Evolutionary conservation across 176 grass and related monocot species (phyloP), one percentile per base, ranked within the genome.

Genomic region (Triticum aestivum): DNA sequence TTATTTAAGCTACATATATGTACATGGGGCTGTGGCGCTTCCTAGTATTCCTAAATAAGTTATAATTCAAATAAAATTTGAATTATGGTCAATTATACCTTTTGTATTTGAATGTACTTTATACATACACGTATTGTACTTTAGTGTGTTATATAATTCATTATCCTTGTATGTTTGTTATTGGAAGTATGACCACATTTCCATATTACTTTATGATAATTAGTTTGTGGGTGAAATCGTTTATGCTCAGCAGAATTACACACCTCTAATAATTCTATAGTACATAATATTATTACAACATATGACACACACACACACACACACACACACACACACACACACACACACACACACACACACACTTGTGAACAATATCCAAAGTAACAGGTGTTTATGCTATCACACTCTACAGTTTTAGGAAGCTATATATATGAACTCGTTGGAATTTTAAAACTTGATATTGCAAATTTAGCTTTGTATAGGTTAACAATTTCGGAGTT

Each of bases 201-300:
- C 23, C 72, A 49, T 49, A 51, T 51, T 51, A 29, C 23, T 27
- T 75, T 1, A 29, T 37, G 37, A 29, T 6, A 75, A 42, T 26
- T 47, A 3, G n/a, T 75, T 51, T 23, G 26, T 75, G 12, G n/a
- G 24, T 51, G 41, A 29, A 15, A 44, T 29, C 17, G 42, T 47
- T 49, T 51, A 12, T 27, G 6, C 63, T 41, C 41, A 70, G 35
- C 11, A 37, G 23, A 84, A n/a, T 13, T 32, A 15, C 5, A 21
- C 8, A 15, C 75, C 42, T 47, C 38, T n/a, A 74, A 52, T 12
- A 47, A 30, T 24, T 11, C 29, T 14, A 20, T 45, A 3, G 8
- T 64, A 68, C 67, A 80, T 84, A 38, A 87, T 79, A 75, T 79
- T 87, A 83, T 37, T 37, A 84, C 10, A 79, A 37, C 26, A 35